Evolutionary conservation across 345 rosid genomes (phyloP), one percentile per base, ranked within the genome.

Genomic region (Syzygium aromaticum): DNA sequence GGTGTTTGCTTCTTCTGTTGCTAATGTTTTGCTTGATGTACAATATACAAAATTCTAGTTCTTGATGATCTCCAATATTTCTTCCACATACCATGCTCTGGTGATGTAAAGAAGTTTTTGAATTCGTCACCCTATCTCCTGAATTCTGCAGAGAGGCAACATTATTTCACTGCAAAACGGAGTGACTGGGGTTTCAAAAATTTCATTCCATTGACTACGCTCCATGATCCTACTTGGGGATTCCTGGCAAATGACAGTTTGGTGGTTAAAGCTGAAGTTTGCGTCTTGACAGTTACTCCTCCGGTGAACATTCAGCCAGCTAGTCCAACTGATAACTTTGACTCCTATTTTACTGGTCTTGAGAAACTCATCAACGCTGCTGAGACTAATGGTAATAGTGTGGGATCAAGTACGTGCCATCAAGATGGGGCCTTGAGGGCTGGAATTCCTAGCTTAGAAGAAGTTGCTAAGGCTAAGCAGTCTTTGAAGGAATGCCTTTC

Each of bases 401-500:
- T 27, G 43, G 88, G 88, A 40, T 77, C 88, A 52, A 54, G 88
- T 40, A 77, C 16, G 38, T 16, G n/a, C 51, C 43, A 54, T 25
- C 28, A 43, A 25, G 46, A 77, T n/a, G 6, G 27, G 77, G 82
- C 77, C 40, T 57, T 84, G 52, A 28, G 16, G 6, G 40, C 51
- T 40, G 64, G 49, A 67, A 49, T 2, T 28, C 84, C 88, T 25
- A 61, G 82, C 33, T 30, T 84, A 77, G 86, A 84, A 28, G 88
- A 87, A 21, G 86, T 38, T 10, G 88, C 84, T 51, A 30, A 51
- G 16, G 88, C 86, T 59, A 87, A 87, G 82, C 80, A 54, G 59
- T 87, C 86, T 77, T 82, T 87, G 56, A 87, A 87, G 61, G 88
- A 87, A 52, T 84, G 88, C 63, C 88, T 87, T 52, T 84, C 63